These are phyloP conservation scores for Cryphonectria parasitica DNA, from an alignment of 2,329 filamentous ascomycete genomes.

Conservation along the genomic window DNA sequence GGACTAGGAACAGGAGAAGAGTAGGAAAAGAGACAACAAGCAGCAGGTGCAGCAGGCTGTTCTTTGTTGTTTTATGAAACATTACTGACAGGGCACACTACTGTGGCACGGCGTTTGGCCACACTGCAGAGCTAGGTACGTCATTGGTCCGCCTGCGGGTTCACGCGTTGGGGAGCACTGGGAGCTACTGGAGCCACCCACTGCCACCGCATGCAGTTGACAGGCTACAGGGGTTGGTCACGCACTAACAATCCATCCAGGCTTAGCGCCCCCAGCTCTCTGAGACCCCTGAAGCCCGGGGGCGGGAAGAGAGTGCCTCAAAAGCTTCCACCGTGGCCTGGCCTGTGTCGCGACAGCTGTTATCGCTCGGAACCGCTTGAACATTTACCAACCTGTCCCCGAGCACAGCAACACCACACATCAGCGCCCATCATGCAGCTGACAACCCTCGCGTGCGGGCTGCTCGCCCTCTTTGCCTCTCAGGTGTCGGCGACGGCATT, in stretches of 20 bases:
- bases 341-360: conserved; percentile 10
- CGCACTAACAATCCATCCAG: neutral
- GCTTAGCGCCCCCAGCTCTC: neutral
- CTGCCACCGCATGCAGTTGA: neutral
- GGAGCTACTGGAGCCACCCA: neutral
- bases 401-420: conserved; percentile 22
- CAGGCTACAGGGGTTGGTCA: neutral
- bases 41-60: conserved; percentile 5
- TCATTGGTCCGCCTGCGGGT: neutral
- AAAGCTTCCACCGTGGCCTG: conserved; percentile 16
- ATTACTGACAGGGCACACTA: neutral
- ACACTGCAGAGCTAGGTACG: neutral
- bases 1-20: neutral
- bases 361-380: neutral
- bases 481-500: conserved; percentile 84
- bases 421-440: conserved; percentile 64
- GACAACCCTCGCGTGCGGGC: conserved; percentile 63
- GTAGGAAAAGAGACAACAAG: neutral
- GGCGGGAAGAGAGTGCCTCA: neutral
- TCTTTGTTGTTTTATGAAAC: neutral
- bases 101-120: neutral
- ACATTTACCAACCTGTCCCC: conserved; percentile 31
- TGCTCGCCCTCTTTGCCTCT: conserved; percentile 72
- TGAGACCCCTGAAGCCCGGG: neutral
- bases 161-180: too few species aligned